These are phyloP conservation scores for Osmozyma mogii DNA, from an alignment of 805 yeast genomes.

Conservation along the genomic window DNA sequence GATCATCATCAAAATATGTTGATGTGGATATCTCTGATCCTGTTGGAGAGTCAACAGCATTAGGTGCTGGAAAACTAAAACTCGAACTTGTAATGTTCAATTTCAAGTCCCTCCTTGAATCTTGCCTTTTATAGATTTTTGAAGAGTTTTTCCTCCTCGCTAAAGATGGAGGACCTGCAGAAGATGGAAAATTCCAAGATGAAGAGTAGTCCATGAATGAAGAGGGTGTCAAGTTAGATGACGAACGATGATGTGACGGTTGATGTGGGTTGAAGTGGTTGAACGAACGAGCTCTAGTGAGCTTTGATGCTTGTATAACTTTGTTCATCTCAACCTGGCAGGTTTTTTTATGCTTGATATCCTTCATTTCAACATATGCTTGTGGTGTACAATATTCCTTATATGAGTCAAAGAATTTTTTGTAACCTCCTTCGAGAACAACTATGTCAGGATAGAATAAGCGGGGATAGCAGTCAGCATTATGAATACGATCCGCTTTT, in stretches of 20 bases:
- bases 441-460: slow-evolving; percentile 84
- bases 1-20: slow-evolving; percentile 9
- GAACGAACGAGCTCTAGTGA: slow-evolving; percentile 32
- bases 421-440: slow-evolving; percentile 87
- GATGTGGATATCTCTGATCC: background rate
- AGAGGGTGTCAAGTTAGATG: too few relatives aligned
- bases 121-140: too few relatives aligned
- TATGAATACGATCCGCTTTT: slow-evolving; percentile 69
- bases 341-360: slow-evolving; percentile 21
- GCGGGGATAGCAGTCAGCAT: slow-evolving; percentile 70
- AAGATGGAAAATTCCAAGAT: background rate
- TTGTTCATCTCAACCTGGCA: slow-evolving; percentile 42
- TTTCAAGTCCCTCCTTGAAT: too few relatives aligned
- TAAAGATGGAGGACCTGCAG: background rate
- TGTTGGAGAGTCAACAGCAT: background rate
- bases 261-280: slow-evolving; percentile 14
- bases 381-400: slow-evolving; percentile 62
- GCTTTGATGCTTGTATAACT: slow-evolving; percentile 36
- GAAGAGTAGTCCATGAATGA: too few relatives aligned
- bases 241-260: too few relatives aligned
- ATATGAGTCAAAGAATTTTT: slow-evolving; percentile 57
- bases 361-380: slow-evolving; percentile 79
- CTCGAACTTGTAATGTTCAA: too few relatives aligned
- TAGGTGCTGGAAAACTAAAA: background rate
- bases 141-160: too few relatives aligned